Base-by-base conservation (phyloP, 768 basidiomycete species). In the Artomyces pyxidatus region DNA sequence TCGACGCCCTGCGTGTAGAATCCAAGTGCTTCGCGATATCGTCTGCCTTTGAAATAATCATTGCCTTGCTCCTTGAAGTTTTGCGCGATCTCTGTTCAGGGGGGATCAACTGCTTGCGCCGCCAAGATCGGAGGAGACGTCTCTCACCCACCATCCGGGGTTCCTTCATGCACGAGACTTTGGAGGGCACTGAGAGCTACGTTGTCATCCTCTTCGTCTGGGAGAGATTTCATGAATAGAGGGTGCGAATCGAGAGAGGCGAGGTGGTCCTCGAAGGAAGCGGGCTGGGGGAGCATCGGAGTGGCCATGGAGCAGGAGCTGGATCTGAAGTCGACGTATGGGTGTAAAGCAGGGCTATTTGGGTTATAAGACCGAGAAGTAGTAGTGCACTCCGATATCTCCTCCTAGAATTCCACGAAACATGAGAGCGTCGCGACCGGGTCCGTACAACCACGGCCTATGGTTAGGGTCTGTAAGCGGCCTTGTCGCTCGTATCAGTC, bases 51-150 rank as follows among this genome's bases (percentile, higher is more conserved):
- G 69, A 88, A 95, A 59, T 95, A 90, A 48, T 94, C 92, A 62
- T 97, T 98, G 4, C 93, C 96, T 62, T 95, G 90, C 46, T 90
- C 82, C 65, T 96, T 97, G 68, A 97, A 96, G 61, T 88, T 93
- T 52, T 80, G 75, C 1, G 95, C 91, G 55, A 91, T 72, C 64
- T 98, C 96, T 95, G 54, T 22, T 37, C 22, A 22, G n/a, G 6
- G 9, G 6, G 8, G 35, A 27, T 42, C 28, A 44, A 45, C 25
- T 16, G 21, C 28, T 32, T 1, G 39, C 40, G 23, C 10, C 25
- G 38, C 6, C 21, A 26, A 6, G 9, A 45, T 6, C 14, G 3
- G 21, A 16, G 45, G 16, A 17, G 21, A 37, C 32, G 37, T n/a
- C n/a, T n/a, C n/a, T n/a, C n/a, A 78, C 89, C 60, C 63, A 97